Evolutionary conservation across 331 rosid species (phyloP), one percentile per base, ranked within the genome.

Genomic region (Quercus lobata): DNA sequence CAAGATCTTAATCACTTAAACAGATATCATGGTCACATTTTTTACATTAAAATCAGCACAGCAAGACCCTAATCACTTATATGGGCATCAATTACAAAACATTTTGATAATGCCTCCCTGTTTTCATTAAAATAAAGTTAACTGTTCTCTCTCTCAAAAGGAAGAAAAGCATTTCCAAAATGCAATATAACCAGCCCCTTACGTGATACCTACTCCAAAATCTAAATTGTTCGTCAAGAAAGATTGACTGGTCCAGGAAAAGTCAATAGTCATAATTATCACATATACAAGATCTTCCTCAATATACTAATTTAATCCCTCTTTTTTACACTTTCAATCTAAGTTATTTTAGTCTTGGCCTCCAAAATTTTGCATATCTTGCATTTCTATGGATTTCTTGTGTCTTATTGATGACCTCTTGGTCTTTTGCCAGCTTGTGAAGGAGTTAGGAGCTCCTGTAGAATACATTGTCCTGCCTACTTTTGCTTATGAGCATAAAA

Each of bases 401-500:
- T 7, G 21, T 58, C 63, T 52, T 78, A 65, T 77, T 82, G 68
- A 49, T 34, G 18, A 27, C 54, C 7, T 22, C 74, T 79, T 79
- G 55, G 80, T 69, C 44, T 85, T 66, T 80, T 79, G 84, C 79
- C 86, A 96, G 97, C 98, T 93, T 80, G 79, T 91, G 79, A 93
- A 93, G 83, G 98, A 96, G 80, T 83, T 93, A 41, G 94, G 87
- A 57, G 92, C 96, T 82, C 98, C 97, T 0, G 98, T 96, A 15
- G 98, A 93, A 86, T 88, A 87, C 80, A 88, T 96, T 74, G 88
- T 93, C 72, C 94, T 96, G 37, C 97, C 99, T 65, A 96, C 99
- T 58, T 96, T 93, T 81, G 97, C 98, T 63, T 93, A 93, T 53
- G 98, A 96, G 87, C 99, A 96, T 78, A 96, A 96, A 87, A 88